Base-by-base conservation (phyloP, 1,284 basidiomycete species). In the Ceratobasidium sp. region DNA sequence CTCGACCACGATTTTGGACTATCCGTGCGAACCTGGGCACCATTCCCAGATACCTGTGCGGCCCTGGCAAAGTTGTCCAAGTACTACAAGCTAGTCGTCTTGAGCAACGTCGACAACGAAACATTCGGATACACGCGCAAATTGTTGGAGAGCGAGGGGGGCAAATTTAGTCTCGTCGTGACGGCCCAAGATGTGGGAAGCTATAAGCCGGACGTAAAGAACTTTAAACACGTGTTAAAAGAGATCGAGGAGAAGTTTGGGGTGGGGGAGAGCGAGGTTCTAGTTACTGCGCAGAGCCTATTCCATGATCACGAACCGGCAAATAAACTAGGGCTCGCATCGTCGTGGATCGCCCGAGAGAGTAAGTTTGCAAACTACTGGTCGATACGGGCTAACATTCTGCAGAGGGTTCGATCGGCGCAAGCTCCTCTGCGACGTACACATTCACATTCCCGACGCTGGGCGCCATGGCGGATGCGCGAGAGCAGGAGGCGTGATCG, bases 81-180 rank as follows among this genome's bases (percentile, higher is more conserved):
- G 70, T 81, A 83, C 74, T 91, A 85, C 79, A 86, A 86, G 70
- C 86, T 91, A 70, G 81, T 86, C 64, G 87, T 90, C 1, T 81
- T 91, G 40, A 90, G 89, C 71, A 91, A 92, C 77, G 87, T 91
- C 73, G 90, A 92, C 73, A 82, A 83, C 64, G 73, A 75, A 17
- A 88, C 87, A 40, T 90, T 90, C 76, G 69, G 64, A 1, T 79
- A 82, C 72, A 90, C 89, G 0, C 86, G 86, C 47, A 77, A 77
- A n/a, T 79, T 82, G 54, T 82, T 91, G 80, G 72, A 83, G 79
- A 64, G 60, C 25, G 64, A 82, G 35, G 78, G 80, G 43, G 88
- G 87, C 34, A 82, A 84, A 1, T 91, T 91, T 77, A 82, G 84
- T 38, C 80, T 86, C 52, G 79, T 90, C 67, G 79, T 89, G 72